Conservation (phyloP, 805 yeast genomes). For the Starmerella apis region DNA sequence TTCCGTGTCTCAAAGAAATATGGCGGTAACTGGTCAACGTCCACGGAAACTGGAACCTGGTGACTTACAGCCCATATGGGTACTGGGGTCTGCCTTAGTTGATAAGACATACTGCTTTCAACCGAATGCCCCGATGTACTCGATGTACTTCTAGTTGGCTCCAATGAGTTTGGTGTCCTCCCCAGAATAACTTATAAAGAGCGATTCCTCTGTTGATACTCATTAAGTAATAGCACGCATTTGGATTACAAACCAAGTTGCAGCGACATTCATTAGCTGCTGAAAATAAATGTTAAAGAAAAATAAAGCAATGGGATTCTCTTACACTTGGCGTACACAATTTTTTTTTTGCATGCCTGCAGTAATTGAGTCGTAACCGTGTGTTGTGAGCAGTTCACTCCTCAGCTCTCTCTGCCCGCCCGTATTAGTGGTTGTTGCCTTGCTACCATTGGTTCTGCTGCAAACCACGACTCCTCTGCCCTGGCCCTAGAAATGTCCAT, state of each 20-base stretch:
- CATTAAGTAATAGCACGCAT: background rate
- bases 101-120: constrained; percentile 14
- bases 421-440: no score
- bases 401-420: no score
- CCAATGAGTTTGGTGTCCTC: background rate
- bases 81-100: constrained; percentile 21
- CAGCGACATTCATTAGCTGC: background rate
- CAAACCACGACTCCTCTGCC: background rate
- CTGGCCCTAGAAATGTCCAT: background rate
- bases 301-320: no score
- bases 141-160: background rate
- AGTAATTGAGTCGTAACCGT: no score
- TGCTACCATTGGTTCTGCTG: background rate
- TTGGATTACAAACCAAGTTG: background rate
- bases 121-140: background rate
- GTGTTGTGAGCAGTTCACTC: no score
- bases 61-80: constrained; percentile 23
- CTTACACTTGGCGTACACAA: no score
- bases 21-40: constrained; percentile 16
- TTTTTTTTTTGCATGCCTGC: no score
- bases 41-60: constrained; percentile 12
- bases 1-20: constrained; percentile 13
- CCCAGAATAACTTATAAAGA: background rate
- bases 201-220: background rate
- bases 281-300: background rate